These are phyloP conservation scores for Amborella trichopoda DNA, from an alignment of 164 flowering plant genomes.

Conservation along the genomic window DNA sequence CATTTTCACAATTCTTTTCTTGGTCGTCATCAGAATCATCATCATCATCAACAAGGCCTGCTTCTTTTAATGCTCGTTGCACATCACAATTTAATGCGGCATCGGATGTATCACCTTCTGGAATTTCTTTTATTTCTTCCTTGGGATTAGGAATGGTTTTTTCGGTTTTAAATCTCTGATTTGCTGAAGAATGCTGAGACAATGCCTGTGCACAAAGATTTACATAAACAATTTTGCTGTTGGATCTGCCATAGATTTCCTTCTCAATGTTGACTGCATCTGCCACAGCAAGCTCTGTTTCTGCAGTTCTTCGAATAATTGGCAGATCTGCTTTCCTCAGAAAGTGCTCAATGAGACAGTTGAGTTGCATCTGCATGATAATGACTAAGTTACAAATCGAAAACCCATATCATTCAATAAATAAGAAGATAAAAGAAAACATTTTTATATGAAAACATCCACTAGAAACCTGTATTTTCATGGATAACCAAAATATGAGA, in stretches of 20 bases:
- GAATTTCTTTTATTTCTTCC: constrained; percentile 9
- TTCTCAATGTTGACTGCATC: constrained; percentile 91
- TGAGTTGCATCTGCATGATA: constrained; percentile 77
- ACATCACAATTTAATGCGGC: constrained; percentile 4
- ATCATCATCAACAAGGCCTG: constrained; percentile 73
- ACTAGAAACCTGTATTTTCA: too few species aligned
- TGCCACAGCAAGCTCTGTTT: constrained; percentile 82
- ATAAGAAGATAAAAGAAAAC: too few species aligned
- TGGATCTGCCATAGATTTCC: constrained; percentile 63
- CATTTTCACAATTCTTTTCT: constrained; percentile 37
- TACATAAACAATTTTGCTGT: constrained; percentile 72
- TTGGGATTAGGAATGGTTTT: constrained; percentile 21
- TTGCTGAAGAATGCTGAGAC: constrained; percentile 24
- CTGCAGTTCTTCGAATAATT: constrained; percentile 59
- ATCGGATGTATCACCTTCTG: constrained; percentile 19
- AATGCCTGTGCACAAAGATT: constrained; percentile 83
- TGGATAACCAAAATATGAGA: too few species aligned
- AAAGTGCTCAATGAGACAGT: constrained; percentile 73
- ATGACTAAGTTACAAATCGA: too few species aligned
- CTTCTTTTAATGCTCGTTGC: constrained; percentile 57
- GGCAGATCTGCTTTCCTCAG: constrained; percentile 57
- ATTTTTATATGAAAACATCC: too few species aligned
- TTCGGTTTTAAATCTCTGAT: constrained; percentile 9
- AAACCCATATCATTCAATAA: too few species aligned
- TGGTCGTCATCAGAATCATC: constrained; percentile 3